Evolutionary conservation across 2,329 filamentous ascomycete genomes (phyloP).

Genomic region (Cercospora sojina): DNA sequence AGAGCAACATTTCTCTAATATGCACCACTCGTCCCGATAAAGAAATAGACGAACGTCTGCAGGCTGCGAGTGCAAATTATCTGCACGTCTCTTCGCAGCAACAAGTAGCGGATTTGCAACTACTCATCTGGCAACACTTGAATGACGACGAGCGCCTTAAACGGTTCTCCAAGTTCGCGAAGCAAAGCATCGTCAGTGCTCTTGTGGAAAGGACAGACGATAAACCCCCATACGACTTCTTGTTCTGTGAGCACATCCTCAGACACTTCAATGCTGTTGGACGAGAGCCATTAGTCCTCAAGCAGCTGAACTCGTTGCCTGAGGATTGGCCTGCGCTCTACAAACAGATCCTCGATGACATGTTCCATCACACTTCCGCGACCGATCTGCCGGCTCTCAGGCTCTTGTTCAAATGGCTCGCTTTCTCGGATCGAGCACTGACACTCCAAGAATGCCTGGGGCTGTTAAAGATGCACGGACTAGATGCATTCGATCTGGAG

Average conservation of each 20-base stretch:
- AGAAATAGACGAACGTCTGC: not conserved
- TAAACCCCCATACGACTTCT: not conserved
- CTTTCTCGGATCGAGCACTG: constrained; percentile 4
- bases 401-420: constrained; percentile 7
- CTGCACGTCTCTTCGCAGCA: not conserved
- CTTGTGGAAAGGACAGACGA: constrained; percentile 1
- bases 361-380: not conserved
- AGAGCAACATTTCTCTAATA: constrained; percentile 1
- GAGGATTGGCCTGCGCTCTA: constrained; percentile 7
- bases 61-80: not conserved
- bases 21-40: constrained; percentile 6
- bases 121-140: constrained; percentile 7
- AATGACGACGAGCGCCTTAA: constrained; percentile 9
- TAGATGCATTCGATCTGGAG: constrained; percentile 9
- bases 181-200: constrained; percentile 7
- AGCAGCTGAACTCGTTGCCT: not conserved
- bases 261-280: constrained; percentile 5
- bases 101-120: constrained; percentile 1
- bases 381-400: constrained; percentile 1
- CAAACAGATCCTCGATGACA: constrained; percentile 6
- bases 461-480: not conserved
- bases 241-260: constrained; percentile 9
- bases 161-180: constrained; percentile 7
- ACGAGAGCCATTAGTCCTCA: constrained; percentile 8
- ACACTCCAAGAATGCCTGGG: constrained; percentile 7